Base-by-base conservation (phyloP, 331 rosid genomes). In the Prunus yedoensis region DNA sequence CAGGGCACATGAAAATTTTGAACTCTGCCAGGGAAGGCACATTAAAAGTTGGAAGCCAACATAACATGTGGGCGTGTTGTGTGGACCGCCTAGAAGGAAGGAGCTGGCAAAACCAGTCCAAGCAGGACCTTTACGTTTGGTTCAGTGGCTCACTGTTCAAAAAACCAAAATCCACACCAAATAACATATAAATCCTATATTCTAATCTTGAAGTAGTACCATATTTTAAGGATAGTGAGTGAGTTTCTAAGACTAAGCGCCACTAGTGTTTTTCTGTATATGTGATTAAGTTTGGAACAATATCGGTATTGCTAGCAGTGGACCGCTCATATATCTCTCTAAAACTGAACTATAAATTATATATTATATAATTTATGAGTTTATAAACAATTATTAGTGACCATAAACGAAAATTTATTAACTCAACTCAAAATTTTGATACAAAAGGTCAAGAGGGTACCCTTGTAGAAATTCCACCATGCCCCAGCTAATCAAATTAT, bases 291-390 rank as follows among this genome's bases (percentile, higher is more conserved):
- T 4, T 32, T 32, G 5, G 7, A 32, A 32, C 0, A 32, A 32
- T 32, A 32, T 32, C 1, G 0, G 38, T 32, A 1, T 4, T 32
- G 7, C 0, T 32, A 32, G 0, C 4, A 32, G 0, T 32, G 0
- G 7, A 0, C 8, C 1, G 8, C 0, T 0, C 1, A 5, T 0
- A 5, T 4, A 1, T 32, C 7, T 32, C 1, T 30, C 0, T 30
- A 30, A 30, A 30, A 30, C 4, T 30, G 35, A 30, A 30, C 0
- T 28, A 28, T 28, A 28, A 2, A 28, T 30, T 30, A 4, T 30
- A 30, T 30, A 5, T 35, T 35, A 35, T 35, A 5, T 38, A 6
- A 38, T 38, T 38, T 38, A 38, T 38, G 9, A 38, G 43, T 38
- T 38, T 0, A 6, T 38, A 38, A 38, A 38, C 43, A 38, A 38